These are phyloP conservation scores for Lepidium africanum DNA, from an alignment of 345 rosid genomes.

Conservation along the genomic window DNA sequence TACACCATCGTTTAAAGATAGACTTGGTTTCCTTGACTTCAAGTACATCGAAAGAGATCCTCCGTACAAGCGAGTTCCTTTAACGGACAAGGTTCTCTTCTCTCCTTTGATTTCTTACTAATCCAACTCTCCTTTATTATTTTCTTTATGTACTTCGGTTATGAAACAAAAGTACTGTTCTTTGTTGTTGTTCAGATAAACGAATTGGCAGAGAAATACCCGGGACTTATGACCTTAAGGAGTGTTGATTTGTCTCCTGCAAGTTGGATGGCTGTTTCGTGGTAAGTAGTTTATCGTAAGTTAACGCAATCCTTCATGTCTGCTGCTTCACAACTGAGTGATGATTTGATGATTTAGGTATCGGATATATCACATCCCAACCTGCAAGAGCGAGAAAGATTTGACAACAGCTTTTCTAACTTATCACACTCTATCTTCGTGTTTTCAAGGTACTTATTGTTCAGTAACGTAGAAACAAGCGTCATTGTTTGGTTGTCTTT, in stretches of 20 bases:
- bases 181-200: slow-evolving; percentile 35
- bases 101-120: neutral
- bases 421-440: slow-evolving; percentile 69
- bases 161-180: neutral
- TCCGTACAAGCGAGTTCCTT: slow-evolving; percentile 63
- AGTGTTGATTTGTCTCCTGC: slow-evolving; percentile 83
- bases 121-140: neutral
- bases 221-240: slow-evolving; percentile 47
- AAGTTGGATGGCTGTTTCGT: slow-evolving; percentile 93
- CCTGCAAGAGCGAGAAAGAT: slow-evolving; percentile 47
- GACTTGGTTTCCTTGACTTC: slow-evolving; percentile 50
- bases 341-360: slow-evolving; percentile 39
- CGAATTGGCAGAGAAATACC: slow-evolving; percentile 41
- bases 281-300: slow-evolving; percentile 32
- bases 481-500: neutral
- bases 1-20: slow-evolving; percentile 37
- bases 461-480: neutral
- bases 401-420: slow-evolving; percentile 58
- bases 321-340: neutral
- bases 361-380: slow-evolving; percentile 71
- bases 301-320: neutral
- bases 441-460: slow-evolving; percentile 53
- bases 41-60: slow-evolving; percentile 50
- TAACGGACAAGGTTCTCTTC: slow-evolving; percentile 49
- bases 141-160: neutral